Base-by-base conservation (phyloP, 2,329 filamentous ascomycete species). In the Scytalidium lignicola region DNA sequence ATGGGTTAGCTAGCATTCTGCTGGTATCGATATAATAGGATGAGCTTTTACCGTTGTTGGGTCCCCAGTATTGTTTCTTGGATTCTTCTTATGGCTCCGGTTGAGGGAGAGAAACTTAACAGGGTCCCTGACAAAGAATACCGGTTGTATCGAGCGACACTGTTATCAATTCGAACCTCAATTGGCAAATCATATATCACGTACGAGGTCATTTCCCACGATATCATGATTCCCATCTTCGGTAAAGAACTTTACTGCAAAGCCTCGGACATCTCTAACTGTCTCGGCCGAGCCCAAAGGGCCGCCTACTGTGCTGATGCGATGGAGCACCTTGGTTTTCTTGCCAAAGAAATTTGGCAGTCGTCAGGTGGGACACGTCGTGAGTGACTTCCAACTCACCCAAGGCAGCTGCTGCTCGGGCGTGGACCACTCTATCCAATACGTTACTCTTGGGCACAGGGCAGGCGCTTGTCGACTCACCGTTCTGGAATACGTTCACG, bases 41-140 rank as follows among this genome's bases (percentile, higher is more conserved):
- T n/a, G n/a, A n/a, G n/a, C n/a, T n/a, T n/a, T n/a, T n/a, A n/a
- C n/a, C n/a, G 69, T 70, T 48, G 62, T 64, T 19, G 65, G 52
- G 40, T 70, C 66, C 2, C 55, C 54, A 3, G 60, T 51, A 41
- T 67, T 63, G 3, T 61, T 70, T 65, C 63, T 42, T 66, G 66
- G 21, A 26, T 73, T 66, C 1, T 69, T 64, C 57, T 74, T 73
- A 44, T 74, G 70, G 1, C 65, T 86, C 70, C 88, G 85, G 54
- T 88, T 88, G 67, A 89, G 85, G 62, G 83, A 70, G 29, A 85
- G 85, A 69, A 88, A 90, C 65, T 89, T 88, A 60, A 78, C 76
- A 2, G 86, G 83, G 58, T 90, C 86, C 41, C 86, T 76, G 19
- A 90, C 61, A 73, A 90, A 90, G 74, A 90, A 90, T 22, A 89